A percentile compares a stretch with the other conserved stretches of the same genome.
Conservation (phyloP, 2,329 filamentous ascomycete species). For the Blastomyces emzantsi region DNA sequence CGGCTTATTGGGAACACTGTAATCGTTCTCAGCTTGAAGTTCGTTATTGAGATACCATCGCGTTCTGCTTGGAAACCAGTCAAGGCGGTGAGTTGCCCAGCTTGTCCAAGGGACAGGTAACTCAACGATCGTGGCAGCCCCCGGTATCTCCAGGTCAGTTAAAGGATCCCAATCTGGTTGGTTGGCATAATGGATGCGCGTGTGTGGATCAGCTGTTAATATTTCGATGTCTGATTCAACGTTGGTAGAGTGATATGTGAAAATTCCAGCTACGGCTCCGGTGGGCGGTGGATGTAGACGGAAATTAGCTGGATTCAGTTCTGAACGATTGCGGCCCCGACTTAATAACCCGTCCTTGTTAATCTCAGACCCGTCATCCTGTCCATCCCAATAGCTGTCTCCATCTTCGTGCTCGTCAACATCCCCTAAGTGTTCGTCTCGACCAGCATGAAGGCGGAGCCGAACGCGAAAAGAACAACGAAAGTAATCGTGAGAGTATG, state of each 20-base stretch:
- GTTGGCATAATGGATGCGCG: constrained; percentile 37
- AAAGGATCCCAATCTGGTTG: constrained; percentile 35
- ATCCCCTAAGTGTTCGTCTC: constrained; percentile 15
- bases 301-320: background rate
- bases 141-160: constrained; percentile 27
- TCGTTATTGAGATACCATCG: constrained; percentile 32
- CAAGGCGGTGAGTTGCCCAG: constrained; percentile 35
- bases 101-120: constrained; percentile 31
- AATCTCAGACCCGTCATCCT: background rate
- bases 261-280: constrained; percentile 44
- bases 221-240: constrained; percentile 49
- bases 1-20: constrained; percentile 29
- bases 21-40: constrained; percentile 26
- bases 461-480: constrained; percentile 42
- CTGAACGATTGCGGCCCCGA: background rate
- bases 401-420: background rate
- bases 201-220: constrained; percentile 39
- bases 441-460: constrained; percentile 30
- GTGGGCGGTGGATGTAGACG: constrained; percentile 24
- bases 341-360: background rate
- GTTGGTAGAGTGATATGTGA: constrained; percentile 40
- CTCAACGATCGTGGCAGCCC: constrained; percentile 24
- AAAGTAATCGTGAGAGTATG: constrained; percentile 36
- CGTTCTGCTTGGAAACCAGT: constrained; percentile 31
- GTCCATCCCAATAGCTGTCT: background rate